Percentiles rank a stretch among this genome's conserved stretches.
Evolutionary conservation across 371 early-diverging fungal species (phyloP).

Genomic region (Mucor lusitanicus): DNA sequence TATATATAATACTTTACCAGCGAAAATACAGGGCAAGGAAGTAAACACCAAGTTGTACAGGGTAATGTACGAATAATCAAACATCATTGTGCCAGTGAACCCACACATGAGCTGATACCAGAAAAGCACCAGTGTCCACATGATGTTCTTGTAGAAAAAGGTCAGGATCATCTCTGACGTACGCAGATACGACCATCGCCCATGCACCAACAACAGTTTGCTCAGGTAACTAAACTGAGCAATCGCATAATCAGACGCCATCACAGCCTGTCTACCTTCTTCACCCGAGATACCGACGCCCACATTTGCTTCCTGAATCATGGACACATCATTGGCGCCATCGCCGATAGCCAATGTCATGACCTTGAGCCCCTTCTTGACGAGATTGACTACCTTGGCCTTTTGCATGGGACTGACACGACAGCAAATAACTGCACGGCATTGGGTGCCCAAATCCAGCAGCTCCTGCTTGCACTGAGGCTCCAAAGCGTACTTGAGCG

Average conservation of each 20-base stretch:
- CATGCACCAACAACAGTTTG: constrained; percentile 78
- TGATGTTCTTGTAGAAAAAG: constrained; percentile 82
- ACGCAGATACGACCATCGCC: constrained; percentile 85
- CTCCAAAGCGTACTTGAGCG: constrained; percentile 81
- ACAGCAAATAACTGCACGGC: constrained; percentile 81
- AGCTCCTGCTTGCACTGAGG: constrained; percentile 54
- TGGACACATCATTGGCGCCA: constrained; percentile 93
- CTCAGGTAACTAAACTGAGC: constrained; percentile 80
- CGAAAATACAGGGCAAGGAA: constrained; percentile 68
- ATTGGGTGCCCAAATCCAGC: constrained; percentile 68
- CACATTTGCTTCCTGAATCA: constrained; percentile 91
- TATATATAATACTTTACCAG: constrained; percentile 40
- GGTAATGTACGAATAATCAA: constrained; percentile 83
- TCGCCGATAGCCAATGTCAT: constrained; percentile 89
- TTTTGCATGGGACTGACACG: constrained; percentile 92
- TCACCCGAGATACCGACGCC: constrained; percentile 94
- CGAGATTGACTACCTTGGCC: constrained; percentile 74
- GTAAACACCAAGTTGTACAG: constrained; percentile 82
- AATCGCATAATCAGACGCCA: constrained; percentile 90
- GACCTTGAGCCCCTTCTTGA: constrained; percentile 61
- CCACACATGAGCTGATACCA: constrained; percentile 81
- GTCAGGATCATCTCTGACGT: constrained; percentile 76
- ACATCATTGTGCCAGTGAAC: constrained; percentile 62
- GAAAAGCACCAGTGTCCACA: constrained; percentile 77
- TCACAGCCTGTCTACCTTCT: constrained; percentile 91